Percentiles rank a stretch among this genome's conserved stretches.
Conservation (phyloP, 108 stramenopile genomes). For the Nannochloropsis granulata region DNA sequence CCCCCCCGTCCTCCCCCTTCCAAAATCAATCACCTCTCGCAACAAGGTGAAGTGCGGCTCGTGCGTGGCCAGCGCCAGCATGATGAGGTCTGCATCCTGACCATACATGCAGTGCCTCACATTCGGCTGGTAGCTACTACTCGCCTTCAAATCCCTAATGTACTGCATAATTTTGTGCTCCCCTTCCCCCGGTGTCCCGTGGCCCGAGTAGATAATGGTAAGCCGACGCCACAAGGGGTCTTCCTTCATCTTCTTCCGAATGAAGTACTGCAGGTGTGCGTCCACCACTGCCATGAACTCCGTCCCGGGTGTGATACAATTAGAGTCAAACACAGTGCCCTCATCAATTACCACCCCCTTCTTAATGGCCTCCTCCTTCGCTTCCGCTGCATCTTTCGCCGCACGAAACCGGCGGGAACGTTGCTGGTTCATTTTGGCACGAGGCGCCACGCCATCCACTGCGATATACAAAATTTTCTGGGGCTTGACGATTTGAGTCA, state of each 20-base stretch:
- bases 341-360: slow-evolving; percentile 36
- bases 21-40: slow-evolving; percentile 82
- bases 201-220: slow-evolving; percentile 78
- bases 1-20: neutral
- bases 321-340: slow-evolving; percentile 76
- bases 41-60: slow-evolving; percentile 91
- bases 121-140: neutral
- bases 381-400: slow-evolving; percentile 71
- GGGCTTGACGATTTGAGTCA: slow-evolving; percentile 51
- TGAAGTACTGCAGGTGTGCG: slow-evolving; percentile 53
- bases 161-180: slow-evolving; percentile 98
- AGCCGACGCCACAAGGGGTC: slow-evolving; percentile 74
- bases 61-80: slow-evolving; percentile 89
- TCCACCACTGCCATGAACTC: slow-evolving; percentile 80
- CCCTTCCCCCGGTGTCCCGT: slow-evolving; percentile 96
- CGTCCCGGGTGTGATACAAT: slow-evolving; percentile 98
- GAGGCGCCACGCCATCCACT: slow-evolving; percentile 95
- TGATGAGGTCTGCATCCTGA: slow-evolving; percentile 94
- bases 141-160: slow-evolving; percentile 8
- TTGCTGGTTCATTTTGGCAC: slow-evolving; percentile 99
- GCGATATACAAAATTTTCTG: slow-evolving; percentile 73
- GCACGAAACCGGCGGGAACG: slow-evolving; percentile 83
- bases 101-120: slow-evolving; percentile 89
- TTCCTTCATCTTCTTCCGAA: slow-evolving; percentile 49
- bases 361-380: slow-evolving; percentile 55